Conservation (phyloP, 306 rosid species). For the Rubus parviflorus region DNA sequence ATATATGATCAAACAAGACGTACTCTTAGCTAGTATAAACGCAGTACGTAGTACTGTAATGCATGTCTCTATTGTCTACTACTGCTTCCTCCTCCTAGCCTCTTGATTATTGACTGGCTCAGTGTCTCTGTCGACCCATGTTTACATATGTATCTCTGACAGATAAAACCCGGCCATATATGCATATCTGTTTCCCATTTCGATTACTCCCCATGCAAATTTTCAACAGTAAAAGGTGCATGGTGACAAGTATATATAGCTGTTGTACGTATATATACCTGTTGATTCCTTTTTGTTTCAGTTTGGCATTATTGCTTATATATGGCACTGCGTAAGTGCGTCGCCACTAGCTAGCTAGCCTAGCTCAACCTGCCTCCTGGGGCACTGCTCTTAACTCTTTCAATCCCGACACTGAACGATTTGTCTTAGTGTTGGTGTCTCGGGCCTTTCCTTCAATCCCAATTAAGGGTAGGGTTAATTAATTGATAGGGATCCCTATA, state of each 20-base stretch:
- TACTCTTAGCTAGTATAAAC: constrained; percentile 7
- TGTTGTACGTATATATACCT: neutral
- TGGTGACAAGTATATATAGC: neutral
- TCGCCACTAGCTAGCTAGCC: neutral
- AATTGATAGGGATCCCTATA: neutral
- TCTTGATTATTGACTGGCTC: neutral
- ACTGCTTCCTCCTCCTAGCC: neutral
- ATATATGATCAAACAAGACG: constrained; percentile 8
- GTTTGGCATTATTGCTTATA: neutral
- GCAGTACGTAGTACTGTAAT: constrained; percentile 1
- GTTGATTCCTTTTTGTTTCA: neutral
- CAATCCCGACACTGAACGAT: neutral
- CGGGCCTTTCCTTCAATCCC: neutral
- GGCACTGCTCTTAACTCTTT: constrained; percentile 13
- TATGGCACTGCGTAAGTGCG: neutral
- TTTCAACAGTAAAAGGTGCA: neutral
- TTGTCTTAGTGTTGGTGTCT: constrained; percentile 26
- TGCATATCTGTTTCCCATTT: neutral
- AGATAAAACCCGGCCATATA: too few species aligned
- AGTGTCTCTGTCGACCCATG: neutral
- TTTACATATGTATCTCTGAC: neutral
- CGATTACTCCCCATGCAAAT: neutral
- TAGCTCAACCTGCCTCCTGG: neutral
- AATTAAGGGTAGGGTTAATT: neutral
- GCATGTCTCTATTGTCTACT: constrained; percentile 16